Conservation (phyloP, 2,329 filamentous ascomycete genomes). For the Ophiobolus disseminans region DNA sequence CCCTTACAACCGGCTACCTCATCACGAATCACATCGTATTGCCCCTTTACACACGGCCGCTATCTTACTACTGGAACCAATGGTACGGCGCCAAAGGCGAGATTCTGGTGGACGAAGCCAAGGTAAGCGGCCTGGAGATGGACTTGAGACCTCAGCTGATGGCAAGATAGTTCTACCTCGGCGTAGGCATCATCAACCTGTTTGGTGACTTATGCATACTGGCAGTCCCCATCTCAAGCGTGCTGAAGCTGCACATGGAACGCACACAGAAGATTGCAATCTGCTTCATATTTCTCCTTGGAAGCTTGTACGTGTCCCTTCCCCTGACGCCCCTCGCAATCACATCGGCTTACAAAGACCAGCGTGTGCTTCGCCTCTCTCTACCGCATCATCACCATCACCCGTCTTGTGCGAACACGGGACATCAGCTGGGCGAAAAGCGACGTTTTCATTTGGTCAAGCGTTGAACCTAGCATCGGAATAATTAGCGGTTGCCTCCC, state of each 20-base stretch:
- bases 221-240: constrained; percentile 15
- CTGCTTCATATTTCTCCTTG: constrained; percentile 30
- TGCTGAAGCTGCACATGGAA: constrained; percentile 23
- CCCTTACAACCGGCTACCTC: constrained; percentile 24
- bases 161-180: constrained; percentile 28
- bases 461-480: constrained; percentile 34
- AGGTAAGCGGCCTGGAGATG: constrained; percentile 7
- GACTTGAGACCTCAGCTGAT: constrained; percentile 3
- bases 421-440: constrained; percentile 38
- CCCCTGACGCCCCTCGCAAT: not conserved
- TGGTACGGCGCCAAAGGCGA: constrained; percentile 25
- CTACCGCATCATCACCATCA: constrained; percentile 35
- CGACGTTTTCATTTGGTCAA: constrained; percentile 39
- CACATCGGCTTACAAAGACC: not conserved
- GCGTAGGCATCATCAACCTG: constrained; percentile 32
- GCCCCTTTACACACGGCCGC: constrained; percentile 23
- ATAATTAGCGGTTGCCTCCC: constrained; percentile 37
- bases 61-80: constrained; percentile 30
- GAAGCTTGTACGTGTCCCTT: constrained; percentile 28
- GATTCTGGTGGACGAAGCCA: constrained; percentile 26
- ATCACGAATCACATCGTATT: constrained; percentile 29
- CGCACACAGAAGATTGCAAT: constrained; percentile 33
- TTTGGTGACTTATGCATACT: constrained; percentile 30
- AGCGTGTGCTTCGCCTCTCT: constrained; percentile 36
- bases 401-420: constrained; percentile 20